Evolutionary conservation across 2,329 filamentous ascomycete genomes (phyloP), one percentile per base, ranked within the genome.

Genomic region (Cytospora leucostoma): DNA sequence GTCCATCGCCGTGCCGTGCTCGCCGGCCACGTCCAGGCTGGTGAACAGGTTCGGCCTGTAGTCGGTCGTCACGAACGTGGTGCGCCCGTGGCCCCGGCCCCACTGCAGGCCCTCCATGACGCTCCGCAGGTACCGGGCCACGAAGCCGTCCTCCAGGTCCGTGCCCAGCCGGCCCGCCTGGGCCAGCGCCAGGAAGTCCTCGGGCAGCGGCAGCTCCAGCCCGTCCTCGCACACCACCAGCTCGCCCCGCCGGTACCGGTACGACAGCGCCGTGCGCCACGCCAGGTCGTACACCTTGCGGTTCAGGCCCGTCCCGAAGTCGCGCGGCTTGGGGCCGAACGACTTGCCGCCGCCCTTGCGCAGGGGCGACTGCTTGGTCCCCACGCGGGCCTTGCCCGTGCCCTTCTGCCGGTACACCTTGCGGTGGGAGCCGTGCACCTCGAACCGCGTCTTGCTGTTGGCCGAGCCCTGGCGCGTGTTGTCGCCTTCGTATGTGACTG

Each of bases 261-360:
- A 96, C 72, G 90, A 95, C 68, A 99, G 83, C 12, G 95, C 95
- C 51, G 91, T 98, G 73, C 95, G 87, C 92, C 92, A 98, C 11
- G 95, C 95, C 70, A 96, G 83, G 77, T 98, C 93, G 79, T 99
- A 99, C 55, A 97, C 86, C 80, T 98, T 98, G 73, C 84, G 84
- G 70, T 90, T 93, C 61, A 99, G 82, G 17, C 84, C 84, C 27
- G 93, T 96, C 65, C 86, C 86, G 74, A 99, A 99, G 78, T 98
- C 92, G 74, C 95, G 85, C 33, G 93, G 93, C 70, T 93, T 88
- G 34, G 95, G 95, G n/a, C 95, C 95, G 72, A 93, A 92, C 0
- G 88, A 82, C 70, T 96, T 94, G 77, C 93, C 94, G 76, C 95
- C 95, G 68, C 95, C 95, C 66, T 84, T 83, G 50, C 92, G 78